Base-by-base conservation (phyloP, 1,284 basidiomycete species). In the Cryptococcus deneoformans region DNA sequence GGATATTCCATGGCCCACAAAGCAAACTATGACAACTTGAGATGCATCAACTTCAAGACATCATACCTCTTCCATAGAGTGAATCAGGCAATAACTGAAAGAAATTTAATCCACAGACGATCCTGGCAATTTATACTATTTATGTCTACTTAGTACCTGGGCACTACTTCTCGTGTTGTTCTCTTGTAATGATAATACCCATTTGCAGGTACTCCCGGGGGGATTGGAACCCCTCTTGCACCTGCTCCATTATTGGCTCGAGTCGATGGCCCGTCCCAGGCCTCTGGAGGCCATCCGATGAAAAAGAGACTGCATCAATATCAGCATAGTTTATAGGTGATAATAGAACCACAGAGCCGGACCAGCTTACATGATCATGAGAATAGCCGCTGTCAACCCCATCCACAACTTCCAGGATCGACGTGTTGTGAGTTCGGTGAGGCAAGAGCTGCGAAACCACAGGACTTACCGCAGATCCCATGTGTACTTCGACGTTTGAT, bases 101-200 rank as follows among this genome's bases (percentile, higher is more conserved):
- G 20, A 20, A 20, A 20, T 20, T 20, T 20, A 20, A 20, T 20
- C 20, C 20, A 20, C 20, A 20, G 20, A 20, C 20, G 20, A 20
- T 20, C 20, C 20, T 20, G 20, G 20, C 20, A 20, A 20, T 20
- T 20, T 20, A 20, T 20, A 20, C 20, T 20, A 20, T 20, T 20
- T 20, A 20, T 20, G 20, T 20, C 20, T 37, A 8, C 43, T 53
- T 46, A 63, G 42, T 69, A 63, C 51, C 65, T 50, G 8, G 70
- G 70, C 0, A 72, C 68, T 6, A 75, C 62, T 59, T 74, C 71
- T 49, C 76, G 63, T 8, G 71, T 75, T 8, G 73, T 74, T 43
- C 72, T 61, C 56, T 73, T 73, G 63, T 77, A 76, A 53, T 74
- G 75, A 50, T 74, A 77, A 58, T 76, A 77, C n/a, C 71, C 71